Evolutionary conservation across 192 early-diverging fungal species (phyloP), one percentile per base, ranked within the genome.

Genomic region (Gamsiella multidivaricata): DNA sequence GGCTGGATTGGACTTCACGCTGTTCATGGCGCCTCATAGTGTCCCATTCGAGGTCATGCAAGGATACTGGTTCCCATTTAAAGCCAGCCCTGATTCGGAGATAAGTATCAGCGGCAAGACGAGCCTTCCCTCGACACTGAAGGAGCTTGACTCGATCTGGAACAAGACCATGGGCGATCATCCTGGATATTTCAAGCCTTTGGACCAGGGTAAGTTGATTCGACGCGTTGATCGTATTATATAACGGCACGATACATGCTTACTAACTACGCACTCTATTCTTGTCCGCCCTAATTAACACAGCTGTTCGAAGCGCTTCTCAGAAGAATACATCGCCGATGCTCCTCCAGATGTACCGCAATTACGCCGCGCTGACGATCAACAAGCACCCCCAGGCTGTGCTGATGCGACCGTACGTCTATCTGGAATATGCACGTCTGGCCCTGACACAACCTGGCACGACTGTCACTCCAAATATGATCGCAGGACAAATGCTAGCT

Each of bases 371-470:
- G 0, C 1, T 37, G 4, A 29, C 52, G 49, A 23, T 78, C 10
- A 25, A 5, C 3, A 4, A 2, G 1, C 37, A 32, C 33, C 18
- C 53, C 34, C 47, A 58, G 37, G 63, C 63, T 54, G 54, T 78
- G n/a, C 28, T 68, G 37, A 63, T 64, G 37, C 58, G 65, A 0
- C 74, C 74, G 0, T 68, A 45, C 10, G 60, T 63, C 1, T 78
- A 46, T 28, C 43, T 69, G 23, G 65, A 78, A 22, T 69, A 55
- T 52, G 22, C 69, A 12, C 65, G 74, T 17, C 29, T 78, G n/a
- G 59, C 29, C 8, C n/a, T 78, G 54, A 78, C 74, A 3, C 53
- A 59, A 3, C 74, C 74, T 12, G 65, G 52, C 5, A 31, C 65
- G 5, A 50, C 33, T 10, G 25, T 69, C 11, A 34, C 45, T 3